Base-by-base conservation (phyloP, 148 eudicot species). In the Heliamphora exappendiculata region DNA sequence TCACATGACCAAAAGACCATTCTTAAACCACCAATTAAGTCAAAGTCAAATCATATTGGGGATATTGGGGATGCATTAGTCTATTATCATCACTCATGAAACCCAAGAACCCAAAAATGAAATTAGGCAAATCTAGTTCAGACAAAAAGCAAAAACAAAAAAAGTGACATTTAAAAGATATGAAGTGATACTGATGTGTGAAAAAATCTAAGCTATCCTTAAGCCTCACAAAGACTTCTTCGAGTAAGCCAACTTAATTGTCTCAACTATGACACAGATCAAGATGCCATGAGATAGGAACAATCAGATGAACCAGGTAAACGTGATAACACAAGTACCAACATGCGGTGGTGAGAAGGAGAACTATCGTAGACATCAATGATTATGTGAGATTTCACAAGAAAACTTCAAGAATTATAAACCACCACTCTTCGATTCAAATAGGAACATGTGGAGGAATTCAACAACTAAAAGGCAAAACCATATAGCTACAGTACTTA, bases 401-500 rank as follows among this genome's bases (percentile, higher is more conserved):
- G 7, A 1, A 51, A 16, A 16, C n/a, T 22, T 3, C 22, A 45
- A 14, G 50, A 45, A 45, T 45, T 4, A 20, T 6, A 55, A 55
- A 55, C 7, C 3, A 31, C 33, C 10, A 6, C 17, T 36, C 66
- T 7, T 9, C 51, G 45, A 14, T 34, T 26, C 14, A 5, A 28
- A 31, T 9, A 19, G 37, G 54, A 76, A 60, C 13, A 36, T 24
- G 39, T 6, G 60, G 33, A 11, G 13, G 31, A 51, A 10, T 62
- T 5, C 11, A 19, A 72, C 17, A 36, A 10, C 13, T 37, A 9
- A 12, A 14, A 7, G 34, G 16, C 3, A 69, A 45, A 47, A 1
- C 47, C 36, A 72, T 53, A n/a, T 54, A 67, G 16, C 36, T 31
- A 49, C 16, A n/a, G 39, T 24, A 81, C 92, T 78, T 85, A 91